These are phyloP conservation scores for Haplosporangium sp. DNA, from an alignment of 371 early-diverging fungal genomes.

Conservation along the genomic window DNA sequence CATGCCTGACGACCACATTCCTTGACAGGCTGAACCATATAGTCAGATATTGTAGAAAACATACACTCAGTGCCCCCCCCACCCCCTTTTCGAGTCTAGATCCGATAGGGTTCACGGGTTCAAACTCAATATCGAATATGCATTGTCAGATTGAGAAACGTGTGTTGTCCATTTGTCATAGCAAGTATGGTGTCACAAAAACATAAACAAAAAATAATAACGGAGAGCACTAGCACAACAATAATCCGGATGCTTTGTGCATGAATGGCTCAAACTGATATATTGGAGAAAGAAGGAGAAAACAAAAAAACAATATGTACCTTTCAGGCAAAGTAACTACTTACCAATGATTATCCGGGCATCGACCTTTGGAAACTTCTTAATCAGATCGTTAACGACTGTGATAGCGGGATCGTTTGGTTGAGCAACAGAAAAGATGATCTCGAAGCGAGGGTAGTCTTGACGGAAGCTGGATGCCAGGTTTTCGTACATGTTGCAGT, in stretches of 20 bases:
- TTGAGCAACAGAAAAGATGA: slow-evolving; percentile 88
- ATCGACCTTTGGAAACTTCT: slow-evolving; percentile 75
- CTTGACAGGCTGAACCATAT: background rate
- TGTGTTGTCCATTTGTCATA: background rate
- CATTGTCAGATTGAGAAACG: slow-evolving; percentile 5
- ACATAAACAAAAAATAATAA: slow-evolving; percentile 8
- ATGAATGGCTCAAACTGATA: slow-evolving; percentile 1
- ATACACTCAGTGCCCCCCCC: background rate
- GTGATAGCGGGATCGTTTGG: slow-evolving; percentile 80
- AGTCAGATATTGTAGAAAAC: background rate
- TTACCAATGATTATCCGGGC: slow-evolving; percentile 83
- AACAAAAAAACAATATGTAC: slow-evolving; percentile 72
- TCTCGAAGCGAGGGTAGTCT: slow-evolving; percentile 85
- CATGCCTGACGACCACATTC: background rate
- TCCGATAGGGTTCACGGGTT: background rate
- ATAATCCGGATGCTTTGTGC: slow-evolving; percentile 7
- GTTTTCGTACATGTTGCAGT: slow-evolving; percentile 82
- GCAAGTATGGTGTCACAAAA: background rate
- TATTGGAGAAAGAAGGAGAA: slow-evolving; percentile 23
- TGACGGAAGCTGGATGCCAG: slow-evolving; percentile 85
- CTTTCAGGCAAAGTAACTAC: slow-evolving; percentile 5
- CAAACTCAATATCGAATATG: background rate
- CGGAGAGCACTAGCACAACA: slow-evolving; percentile 12
- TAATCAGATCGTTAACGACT: slow-evolving; percentile 77
- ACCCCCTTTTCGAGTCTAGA: background rate